Evolutionary conservation across 1,284 basidiomycete genomes (phyloP).

Genomic region (Rhodotorula sp.): DNA sequence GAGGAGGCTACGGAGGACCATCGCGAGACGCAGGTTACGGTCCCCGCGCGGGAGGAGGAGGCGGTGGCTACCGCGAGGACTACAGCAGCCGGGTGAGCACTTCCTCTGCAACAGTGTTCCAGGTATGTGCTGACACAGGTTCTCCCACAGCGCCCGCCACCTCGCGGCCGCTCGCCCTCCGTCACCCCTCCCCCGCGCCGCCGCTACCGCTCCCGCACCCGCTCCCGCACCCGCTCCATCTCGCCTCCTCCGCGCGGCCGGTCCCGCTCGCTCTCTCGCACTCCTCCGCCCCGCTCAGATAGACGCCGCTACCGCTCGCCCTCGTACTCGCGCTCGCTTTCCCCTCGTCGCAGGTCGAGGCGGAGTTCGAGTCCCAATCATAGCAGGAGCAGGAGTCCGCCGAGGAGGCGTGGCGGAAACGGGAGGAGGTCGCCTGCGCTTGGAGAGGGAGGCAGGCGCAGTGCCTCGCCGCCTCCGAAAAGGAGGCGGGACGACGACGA

Average conservation of each 20-base stretch:
- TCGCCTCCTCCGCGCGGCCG: slow-evolving; percentile 6
- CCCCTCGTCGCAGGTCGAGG: not conserved
- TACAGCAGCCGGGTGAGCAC: not conserved
- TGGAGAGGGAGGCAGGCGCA: not conserved
- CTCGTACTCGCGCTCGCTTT: not conserved
- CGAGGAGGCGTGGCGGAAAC: slow-evolving; percentile 1
- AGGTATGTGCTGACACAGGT: not conserved
- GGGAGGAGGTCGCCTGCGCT: not conserved
- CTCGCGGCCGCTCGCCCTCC: not conserved
- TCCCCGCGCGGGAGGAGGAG: slow-evolving; percentile 9
- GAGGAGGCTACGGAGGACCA: not conserved
- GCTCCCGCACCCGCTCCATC: slow-evolving; percentile 3
- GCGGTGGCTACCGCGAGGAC: slow-evolving; percentile 7
- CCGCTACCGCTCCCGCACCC: slow-evolving; percentile 5
- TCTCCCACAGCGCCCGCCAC: not conserved
- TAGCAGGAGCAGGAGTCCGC: slow-evolving; percentile 2
- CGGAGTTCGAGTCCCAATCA: not conserved
- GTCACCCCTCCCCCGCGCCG: not conserved
- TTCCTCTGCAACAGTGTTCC: too few relatives aligned
- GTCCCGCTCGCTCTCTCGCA: slow-evolving; percentile 21
- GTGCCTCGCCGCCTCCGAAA: not conserved
- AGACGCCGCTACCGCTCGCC: slow-evolving; percentile 4
- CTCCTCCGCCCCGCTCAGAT: slow-evolving; percentile 4
- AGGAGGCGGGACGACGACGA: not conserved
- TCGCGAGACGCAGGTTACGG: slow-evolving; percentile 4